Percentiles rank a stretch among this genome's conserved stretches.
phyloP scores from a whole-genome alignment of 2,329 filamentous ascomycete species.

The Diplodia intermedia region DNA sequence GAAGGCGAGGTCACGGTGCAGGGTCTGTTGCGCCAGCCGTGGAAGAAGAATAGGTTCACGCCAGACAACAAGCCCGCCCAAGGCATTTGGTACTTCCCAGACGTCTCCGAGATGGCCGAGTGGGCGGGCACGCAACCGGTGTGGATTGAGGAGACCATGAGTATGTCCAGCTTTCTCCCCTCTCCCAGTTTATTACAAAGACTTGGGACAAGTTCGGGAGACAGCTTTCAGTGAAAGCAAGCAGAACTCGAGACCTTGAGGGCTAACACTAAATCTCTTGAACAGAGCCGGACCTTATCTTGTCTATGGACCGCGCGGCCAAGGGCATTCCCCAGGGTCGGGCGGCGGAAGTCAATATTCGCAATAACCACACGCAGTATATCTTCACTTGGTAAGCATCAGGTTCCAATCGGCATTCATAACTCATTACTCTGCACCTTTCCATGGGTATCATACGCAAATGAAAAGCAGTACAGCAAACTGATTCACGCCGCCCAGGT shows the following conservation, averaged over 20 bases:
- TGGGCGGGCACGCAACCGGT: slow-evolving; percentile 83
- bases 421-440: background rate
- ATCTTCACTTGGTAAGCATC: slow-evolving; percentile 92
- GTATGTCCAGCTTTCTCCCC: slow-evolving; percentile 56
- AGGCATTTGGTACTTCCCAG: slow-evolving; percentile 92
- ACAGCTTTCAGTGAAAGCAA: slow-evolving; percentile 34
- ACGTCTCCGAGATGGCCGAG: slow-evolving; percentile 88
- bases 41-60: slow-evolving; percentile 98
- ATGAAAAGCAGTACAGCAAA: slow-evolving; percentile 17
- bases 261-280: slow-evolving; percentile 18
- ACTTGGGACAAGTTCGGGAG: slow-evolving; percentile 37
- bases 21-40: slow-evolving; percentile 84
- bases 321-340: slow-evolving; percentile 90
- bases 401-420: background rate
- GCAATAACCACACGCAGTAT: slow-evolving; percentile 97
- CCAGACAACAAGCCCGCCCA: slow-evolving; percentile 85
- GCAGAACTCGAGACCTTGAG: background rate
- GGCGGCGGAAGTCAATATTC: slow-evolving; percentile 85
- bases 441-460: background rate
- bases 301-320: slow-evolving; percentile 74
- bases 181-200: background rate
- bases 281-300: slow-evolving; percentile 78
- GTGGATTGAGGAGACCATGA: slow-evolving; percentile 96
- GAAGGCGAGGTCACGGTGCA: slow-evolving; percentile 77
- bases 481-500: slow-evolving; percentile 63